These are phyloP conservation scores for Aspergillus felis DNA, from an alignment of 2,329 filamentous ascomycete genomes.

Conservation along the genomic window DNA sequence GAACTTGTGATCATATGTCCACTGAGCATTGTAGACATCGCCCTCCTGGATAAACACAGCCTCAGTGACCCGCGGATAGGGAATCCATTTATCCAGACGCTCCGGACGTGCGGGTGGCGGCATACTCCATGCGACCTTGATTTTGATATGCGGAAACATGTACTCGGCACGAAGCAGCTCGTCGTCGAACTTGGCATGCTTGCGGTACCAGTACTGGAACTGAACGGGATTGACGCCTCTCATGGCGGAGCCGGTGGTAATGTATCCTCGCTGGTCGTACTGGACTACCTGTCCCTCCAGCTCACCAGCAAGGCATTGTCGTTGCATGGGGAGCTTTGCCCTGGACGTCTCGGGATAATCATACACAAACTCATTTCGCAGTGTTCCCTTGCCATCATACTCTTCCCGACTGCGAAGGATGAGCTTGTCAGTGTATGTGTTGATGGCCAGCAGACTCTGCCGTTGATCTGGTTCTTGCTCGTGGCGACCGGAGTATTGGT, in stretches of 20 bases:
- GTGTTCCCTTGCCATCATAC: conserved; percentile 36
- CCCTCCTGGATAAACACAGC: conserved; percentile 52
- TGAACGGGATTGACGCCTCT: conserved; percentile 50
- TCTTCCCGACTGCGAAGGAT: conserved; percentile 44
- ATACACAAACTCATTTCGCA: conserved; percentile 46
- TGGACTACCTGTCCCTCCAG: conserved; percentile 47
- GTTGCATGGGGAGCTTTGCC: conserved; percentile 40
- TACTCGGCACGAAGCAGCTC: conserved; percentile 56
- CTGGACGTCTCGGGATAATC: conserved; percentile 35
- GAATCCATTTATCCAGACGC: conserved; percentile 53
- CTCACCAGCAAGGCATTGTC: conserved; percentile 46
- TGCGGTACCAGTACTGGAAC: conserved; percentile 54
- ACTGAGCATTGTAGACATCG: conserved; percentile 51
- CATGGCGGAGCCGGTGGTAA: conserved; percentile 52
- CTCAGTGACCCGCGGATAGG: conserved; percentile 52
- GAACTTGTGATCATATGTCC: conserved; percentile 48
- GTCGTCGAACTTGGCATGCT: conserved; percentile 51
- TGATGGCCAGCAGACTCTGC: conserved; percentile 40
- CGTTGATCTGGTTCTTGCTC: conserved; percentile 34
- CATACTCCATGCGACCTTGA: conserved; percentile 54
- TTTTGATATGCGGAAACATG: conserved; percentile 50
- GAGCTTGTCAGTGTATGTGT: conserved; percentile 47
- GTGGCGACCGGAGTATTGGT: conserved; percentile 37
- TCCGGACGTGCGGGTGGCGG: conserved; percentile 49
- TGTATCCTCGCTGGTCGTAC: conserved; percentile 53